A percentile compares a stretch with the other conserved stretches of the same genome.
Evolutionary conservation across 192 early-diverging fungal species (phyloP).

Genomic region (Entomortierella chlamydospora): DNA sequence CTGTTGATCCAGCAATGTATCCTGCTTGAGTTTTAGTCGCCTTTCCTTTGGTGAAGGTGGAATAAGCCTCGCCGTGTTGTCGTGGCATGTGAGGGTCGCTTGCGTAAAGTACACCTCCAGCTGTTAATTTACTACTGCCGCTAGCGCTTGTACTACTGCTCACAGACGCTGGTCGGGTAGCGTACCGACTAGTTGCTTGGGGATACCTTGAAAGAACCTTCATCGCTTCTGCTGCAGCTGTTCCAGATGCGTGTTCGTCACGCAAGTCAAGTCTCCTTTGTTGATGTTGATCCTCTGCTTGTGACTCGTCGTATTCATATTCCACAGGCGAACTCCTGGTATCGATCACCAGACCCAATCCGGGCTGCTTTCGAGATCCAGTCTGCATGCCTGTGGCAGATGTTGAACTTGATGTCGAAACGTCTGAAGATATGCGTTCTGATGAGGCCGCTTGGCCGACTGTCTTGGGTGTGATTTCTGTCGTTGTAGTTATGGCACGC

Average conservation of each 20-base stretch:
- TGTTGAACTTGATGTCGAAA: neutral
- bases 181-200: conserved; percentile 40
- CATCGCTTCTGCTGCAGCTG: conserved; percentile 38
- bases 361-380: neutral
- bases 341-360: conserved; percentile 24
- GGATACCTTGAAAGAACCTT: conserved; percentile 41
- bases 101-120: conserved; percentile 17
- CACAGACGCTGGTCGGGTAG: neutral
- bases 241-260: conserved; percentile 24
- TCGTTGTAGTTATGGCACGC: conserved; percentile 2
- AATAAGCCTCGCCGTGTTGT: neutral
- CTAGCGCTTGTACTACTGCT: conserved; percentile 9
- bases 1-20: neutral
- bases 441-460: neutral
- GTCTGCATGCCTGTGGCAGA: neutral
- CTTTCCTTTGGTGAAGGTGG: conserved; percentile 10
- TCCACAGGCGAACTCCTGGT: conserved; percentile 9
- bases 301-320: conserved; percentile 6
- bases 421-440: neutral
- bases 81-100: conserved; percentile 27
- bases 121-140: conserved; percentile 6
- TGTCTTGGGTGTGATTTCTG: neutral
- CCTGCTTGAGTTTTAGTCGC: neutral
- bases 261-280: conserved; percentile 21
- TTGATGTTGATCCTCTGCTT: conserved; percentile 3